A percentile compares a stretch with the other conserved stretches of the same genome.
Conservation (phyloP, 208 protist genomes). For the Herpetomonas samuelpessoai region DNA sequence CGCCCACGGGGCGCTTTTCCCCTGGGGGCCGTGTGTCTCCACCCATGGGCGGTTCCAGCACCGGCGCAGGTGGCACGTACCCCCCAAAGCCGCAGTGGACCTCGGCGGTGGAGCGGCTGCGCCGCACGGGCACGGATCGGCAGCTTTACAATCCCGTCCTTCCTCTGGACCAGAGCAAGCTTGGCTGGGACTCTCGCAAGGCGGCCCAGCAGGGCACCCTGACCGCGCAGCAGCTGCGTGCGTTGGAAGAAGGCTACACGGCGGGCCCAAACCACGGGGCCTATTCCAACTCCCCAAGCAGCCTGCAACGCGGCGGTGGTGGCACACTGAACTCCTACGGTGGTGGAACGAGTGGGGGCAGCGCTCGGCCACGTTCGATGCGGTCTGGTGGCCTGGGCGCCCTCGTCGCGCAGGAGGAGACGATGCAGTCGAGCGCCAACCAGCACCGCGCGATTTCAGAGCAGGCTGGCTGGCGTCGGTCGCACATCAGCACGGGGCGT, state of each 20-base stretch:
- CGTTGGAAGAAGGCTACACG: slow-evolving; percentile 28
- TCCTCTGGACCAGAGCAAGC: slow-evolving; percentile 44
- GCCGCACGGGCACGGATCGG: slow-evolving; percentile 13
- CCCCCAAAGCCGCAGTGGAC: slow-evolving; percentile 36
- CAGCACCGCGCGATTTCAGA: slow-evolving; percentile 19
- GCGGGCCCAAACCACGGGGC: background rate
- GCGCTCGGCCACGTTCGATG: background rate
- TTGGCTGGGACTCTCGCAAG: slow-evolving; percentile 34
- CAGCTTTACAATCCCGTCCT: slow-evolving; percentile 27
- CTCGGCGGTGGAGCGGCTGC: slow-evolving; percentile 50
- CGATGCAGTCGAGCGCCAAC: slow-evolving; percentile 10
- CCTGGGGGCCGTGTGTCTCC: background rate
- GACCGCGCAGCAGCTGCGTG: slow-evolving; percentile 48
- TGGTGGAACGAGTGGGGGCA: no score
- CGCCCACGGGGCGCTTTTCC: background rate
- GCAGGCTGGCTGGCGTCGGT: slow-evolving; percentile 14
- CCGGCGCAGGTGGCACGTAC: background rate
- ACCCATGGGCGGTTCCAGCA: background rate
- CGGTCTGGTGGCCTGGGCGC: background rate
- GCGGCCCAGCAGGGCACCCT: slow-evolving; percentile 38
- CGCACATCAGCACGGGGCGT: slow-evolving; percentile 6
- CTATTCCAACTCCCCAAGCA: background rate
- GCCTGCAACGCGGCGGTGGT: background rate
- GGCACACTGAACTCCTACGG: background rate
- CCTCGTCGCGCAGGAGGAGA: slow-evolving; percentile 31